phyloP scores from a whole-genome alignment of 2,329 filamentous ascomycete genomes.

The Coniosporium tulheliwenetii region DNA sequence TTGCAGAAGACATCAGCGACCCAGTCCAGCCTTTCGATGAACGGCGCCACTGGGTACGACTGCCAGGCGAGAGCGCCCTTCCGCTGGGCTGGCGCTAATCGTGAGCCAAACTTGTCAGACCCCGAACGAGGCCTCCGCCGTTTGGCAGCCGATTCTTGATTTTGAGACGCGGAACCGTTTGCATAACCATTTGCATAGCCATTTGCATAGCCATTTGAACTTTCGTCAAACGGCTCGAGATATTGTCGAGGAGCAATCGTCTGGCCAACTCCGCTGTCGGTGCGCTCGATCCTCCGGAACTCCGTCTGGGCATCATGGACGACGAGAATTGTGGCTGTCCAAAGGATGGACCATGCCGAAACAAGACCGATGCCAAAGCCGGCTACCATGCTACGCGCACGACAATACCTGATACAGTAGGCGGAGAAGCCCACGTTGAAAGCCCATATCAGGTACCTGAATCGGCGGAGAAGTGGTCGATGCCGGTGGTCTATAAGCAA shows the following conservation, averaged over 20 bases:
- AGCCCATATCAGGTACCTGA: conserved; percentile 30
- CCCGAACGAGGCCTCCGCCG: conserved; percentile 1
- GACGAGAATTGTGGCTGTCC: conserved; percentile 35
- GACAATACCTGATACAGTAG: conserved; percentile 27
- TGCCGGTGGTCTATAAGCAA: conserved; percentile 34
- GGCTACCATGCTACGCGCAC: conserved; percentile 33
- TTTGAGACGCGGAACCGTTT: not conserved
- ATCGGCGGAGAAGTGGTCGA: conserved; percentile 19
- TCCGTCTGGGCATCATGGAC: conserved; percentile 39
- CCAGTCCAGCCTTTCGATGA: conserved; percentile 42
- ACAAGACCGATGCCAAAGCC: conserved; percentile 40
- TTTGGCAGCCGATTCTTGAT: conserved; percentile 2
- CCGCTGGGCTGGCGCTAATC: conserved; percentile 4
- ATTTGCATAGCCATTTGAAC: not conserved
- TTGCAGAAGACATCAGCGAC: conserved; percentile 38
- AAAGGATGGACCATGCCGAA: conserved; percentile 37
- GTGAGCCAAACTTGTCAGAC: conserved; percentile 3
- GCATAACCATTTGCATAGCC: not conserved
- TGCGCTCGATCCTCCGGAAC: conserved; percentile 39
- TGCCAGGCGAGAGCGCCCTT: conserved; percentile 35
- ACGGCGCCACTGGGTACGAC: conserved; percentile 28
- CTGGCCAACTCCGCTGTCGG: not conserved
- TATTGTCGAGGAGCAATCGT: too few relatives aligned
- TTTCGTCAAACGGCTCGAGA: too few relatives aligned
- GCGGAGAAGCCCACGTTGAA: conserved; percentile 25